These are phyloP conservation scores for Tranzscheliella williamsii DNA, from an alignment of 1,284 basidiomycete genomes.

Conservation along the genomic window DNA sequence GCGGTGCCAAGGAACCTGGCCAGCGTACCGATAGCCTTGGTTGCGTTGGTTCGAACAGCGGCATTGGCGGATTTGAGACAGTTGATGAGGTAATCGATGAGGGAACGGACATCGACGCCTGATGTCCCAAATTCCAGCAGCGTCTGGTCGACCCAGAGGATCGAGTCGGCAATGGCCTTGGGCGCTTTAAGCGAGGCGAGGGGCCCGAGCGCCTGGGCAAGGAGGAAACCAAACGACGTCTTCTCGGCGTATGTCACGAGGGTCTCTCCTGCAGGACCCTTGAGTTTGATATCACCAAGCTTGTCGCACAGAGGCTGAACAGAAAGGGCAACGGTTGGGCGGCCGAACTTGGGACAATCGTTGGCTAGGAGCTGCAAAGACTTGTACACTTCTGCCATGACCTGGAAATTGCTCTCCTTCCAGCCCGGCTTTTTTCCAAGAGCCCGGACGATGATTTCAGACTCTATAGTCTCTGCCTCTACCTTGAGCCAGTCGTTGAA, in stretches of 20 bases:
- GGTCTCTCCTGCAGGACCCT: conserved; percentile 93
- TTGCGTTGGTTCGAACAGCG: conserved; percentile 89
- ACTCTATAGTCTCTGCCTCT: conserved; percentile 73
- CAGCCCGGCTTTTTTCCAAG: conserved; percentile 88
- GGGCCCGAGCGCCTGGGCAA: conserved; percentile 70
- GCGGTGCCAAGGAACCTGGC: conserved; percentile 88
- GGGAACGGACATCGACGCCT: conserved; percentile 77
- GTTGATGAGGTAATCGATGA: conserved; percentile 88
- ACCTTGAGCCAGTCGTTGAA: conserved; percentile 81
- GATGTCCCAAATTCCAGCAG: conserved; percentile 90
- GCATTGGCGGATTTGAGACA: conserved; percentile 93
- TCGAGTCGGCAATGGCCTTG: conserved; percentile 90
- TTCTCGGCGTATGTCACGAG: conserved; percentile 83
- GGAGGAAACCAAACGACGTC: conserved; percentile 89
- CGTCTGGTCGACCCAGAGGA: conserved; percentile 85
- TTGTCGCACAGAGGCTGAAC: conserved; percentile 90
- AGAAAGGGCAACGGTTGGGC: conserved; percentile 80
- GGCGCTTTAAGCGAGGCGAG: conserved; percentile 73
- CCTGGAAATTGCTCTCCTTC: conserved; percentile 97
- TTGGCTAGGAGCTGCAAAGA: conserved; percentile 71
- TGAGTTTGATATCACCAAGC: conserved; percentile 92
- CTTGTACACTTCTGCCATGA: conserved; percentile 54
- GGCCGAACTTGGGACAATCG: conserved; percentile 78
- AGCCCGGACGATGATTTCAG: conserved; percentile 87
- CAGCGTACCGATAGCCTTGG: conserved; percentile 86